Percentiles rank a stretch among this genome's conserved stretches.
Conservation (phyloP, 306 rosid species). For the Lablab purpureus region DNA sequence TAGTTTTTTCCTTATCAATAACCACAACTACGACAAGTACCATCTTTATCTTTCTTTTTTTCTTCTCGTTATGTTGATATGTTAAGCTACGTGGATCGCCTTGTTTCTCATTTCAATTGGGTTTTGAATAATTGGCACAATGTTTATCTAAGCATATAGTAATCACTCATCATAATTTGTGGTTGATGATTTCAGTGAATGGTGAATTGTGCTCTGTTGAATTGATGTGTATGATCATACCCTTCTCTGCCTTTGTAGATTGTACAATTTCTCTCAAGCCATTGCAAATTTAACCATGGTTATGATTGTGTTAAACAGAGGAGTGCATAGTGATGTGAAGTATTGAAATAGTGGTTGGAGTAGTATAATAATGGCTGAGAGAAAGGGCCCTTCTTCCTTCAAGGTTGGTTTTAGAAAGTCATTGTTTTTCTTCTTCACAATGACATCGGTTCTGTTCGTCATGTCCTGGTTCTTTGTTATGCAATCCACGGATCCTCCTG, state of each 20-base stretch:
- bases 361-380: conserved; percentile 37
- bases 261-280: neutral
- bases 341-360: neutral
- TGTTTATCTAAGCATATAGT: neutral
- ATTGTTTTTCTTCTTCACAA: conserved; percentile 55
- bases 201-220: neutral
- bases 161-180: neutral
- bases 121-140: neutral
- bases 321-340: neutral
- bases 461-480: conserved; percentile 70
- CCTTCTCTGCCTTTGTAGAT: neutral
- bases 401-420: conserved; percentile 58
- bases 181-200: neutral
- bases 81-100: neutral
- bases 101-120: conserved; percentile 4
- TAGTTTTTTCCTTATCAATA: neutral
- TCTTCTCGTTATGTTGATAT: neutral
- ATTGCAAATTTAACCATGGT: conserved; percentile 33
- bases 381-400: conserved; percentile 38
- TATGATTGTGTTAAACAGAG: conserved; percentile 33
- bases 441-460: conserved; percentile 58
- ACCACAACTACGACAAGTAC: neutral
- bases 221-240: neutral
- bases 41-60: conserved; percentile 13
- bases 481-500: conserved; percentile 54